Evolutionary conservation across 1,139 yeast species (phyloP), one percentile per base, ranked within the genome.

Genomic region (Protomyces pachydermus): DNA sequence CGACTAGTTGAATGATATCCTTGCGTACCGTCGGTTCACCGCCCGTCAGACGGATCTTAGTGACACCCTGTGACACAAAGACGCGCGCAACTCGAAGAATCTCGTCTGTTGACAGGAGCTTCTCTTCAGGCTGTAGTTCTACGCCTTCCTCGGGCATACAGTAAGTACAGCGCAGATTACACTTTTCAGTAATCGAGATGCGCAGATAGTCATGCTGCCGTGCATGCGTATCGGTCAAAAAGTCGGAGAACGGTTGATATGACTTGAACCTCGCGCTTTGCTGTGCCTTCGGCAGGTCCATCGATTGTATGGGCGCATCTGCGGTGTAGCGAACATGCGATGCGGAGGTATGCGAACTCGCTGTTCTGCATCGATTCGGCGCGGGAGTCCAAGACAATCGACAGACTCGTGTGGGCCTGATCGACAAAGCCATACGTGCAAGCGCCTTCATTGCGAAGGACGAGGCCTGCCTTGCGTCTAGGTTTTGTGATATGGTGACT

Each of bases 81-180:
- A 80, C 67, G 48, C 69, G 61, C 1, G 82, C 81, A 10, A 81
- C 67, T 37, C 72, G 68, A 2, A 79, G 68, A 51, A 81, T 80
- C 70, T 81, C 84, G 51, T 74, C 75, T 0, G 78, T 74, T 2
- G 79, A 73, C 53, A 81, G 70, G 14, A 80, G 72, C 25, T 76
- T 69, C 2, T 74, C 75, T 3, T 73, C 69, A 5, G 82, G 81
- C 20, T 81, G 76, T 20, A 81, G 70, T 23, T 76, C 78, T 0
- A 81, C 77, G 9, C 84, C 84, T 61, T 81, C 82, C 63, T 79
- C 82, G 0, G 84, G 84, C 84, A 81, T 81, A 68, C 84, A 81
- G 67, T 81, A 81, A n/a, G 76, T 71, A 68, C 84, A 81, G 16
- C 84, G 71, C 20, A 81, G 70, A 67, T 81, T 81, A 65, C 84